These are phyloP conservation scores for Ceratocystis destructans DNA, from an alignment of 2,329 filamentous ascomycete genomes.

Conservation along the genomic window DNA sequence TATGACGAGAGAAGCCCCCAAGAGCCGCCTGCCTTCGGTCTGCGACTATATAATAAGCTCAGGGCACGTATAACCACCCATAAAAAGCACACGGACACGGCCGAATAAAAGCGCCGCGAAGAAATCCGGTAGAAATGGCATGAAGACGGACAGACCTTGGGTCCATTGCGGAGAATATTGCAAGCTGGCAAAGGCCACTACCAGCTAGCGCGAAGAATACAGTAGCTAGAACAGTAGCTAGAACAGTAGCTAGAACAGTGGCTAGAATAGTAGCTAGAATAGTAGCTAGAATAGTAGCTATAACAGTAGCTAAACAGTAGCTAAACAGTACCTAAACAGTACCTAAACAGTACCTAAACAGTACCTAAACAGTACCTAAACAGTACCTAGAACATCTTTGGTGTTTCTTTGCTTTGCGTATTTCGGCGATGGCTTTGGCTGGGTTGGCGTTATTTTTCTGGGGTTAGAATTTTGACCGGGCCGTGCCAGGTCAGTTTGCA, in stretches of 20 bases:
- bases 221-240: too few relatives aligned
- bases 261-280: too few relatives aligned
- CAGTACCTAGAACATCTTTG: not conserved
- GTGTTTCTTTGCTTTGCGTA: not conserved
- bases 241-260: too few relatives aligned
- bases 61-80: not conserved
- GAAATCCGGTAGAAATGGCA: not conserved
- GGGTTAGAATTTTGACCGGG: not conserved
- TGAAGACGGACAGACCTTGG: slow-evolving; percentile 1
- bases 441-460: not conserved
- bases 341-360: too few relatives aligned
- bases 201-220: not conserved
- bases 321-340: too few relatives aligned
- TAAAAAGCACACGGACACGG: slow-evolving; percentile 3
- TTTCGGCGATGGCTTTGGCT: not conserved
- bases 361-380: too few relatives aligned
- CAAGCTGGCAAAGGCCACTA: not conserved
- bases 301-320: too few relatives aligned
- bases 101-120: slow-evolving; percentile 5
- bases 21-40: not conserved
- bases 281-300: too few relatives aligned
- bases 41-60: not conserved
- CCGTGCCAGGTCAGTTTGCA: not conserved
- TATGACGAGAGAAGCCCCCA: not conserved
- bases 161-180: not conserved